Percentiles rank a stretch among this genome's conserved stretches.
Conservation (phyloP, 2,329 filamentous ascomycete species). For the Aspergillus viridinutans region DNA sequence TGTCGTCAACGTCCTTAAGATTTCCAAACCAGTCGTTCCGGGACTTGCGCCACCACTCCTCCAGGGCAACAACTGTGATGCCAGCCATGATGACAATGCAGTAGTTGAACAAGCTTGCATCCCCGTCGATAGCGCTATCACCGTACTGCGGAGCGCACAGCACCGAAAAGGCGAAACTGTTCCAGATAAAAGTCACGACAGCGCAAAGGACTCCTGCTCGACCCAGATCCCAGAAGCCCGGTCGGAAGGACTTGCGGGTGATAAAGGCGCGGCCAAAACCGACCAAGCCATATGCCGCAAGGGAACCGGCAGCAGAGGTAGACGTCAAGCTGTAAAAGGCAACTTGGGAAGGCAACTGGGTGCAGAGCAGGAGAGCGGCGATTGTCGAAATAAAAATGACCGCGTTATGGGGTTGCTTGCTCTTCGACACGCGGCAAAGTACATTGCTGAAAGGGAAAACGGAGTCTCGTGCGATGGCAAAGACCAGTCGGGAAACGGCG, state of each 20-base stretch:
- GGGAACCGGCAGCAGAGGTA: constrained; percentile 43
- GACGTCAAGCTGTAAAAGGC: constrained; percentile 48
- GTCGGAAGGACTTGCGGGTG: no score
- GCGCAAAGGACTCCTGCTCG: no score
- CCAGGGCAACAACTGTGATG: constrained; percentile 23
- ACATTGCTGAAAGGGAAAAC: constrained; percentile 53
- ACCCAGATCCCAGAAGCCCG: no score
- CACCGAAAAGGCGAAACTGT: constrained; percentile 14
- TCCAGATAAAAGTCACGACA: no score
- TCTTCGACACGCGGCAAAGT: no score
- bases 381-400: constrained; percentile 40
- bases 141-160: constrained; percentile 40
- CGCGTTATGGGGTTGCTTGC: no score
- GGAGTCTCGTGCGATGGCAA: constrained; percentile 55
- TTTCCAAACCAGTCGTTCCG: no score
- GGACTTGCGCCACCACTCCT: no score
- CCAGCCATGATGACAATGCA: constrained; percentile 44
- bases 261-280: no score
- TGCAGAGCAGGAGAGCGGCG: constrained; percentile 51
- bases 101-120: constrained; percentile 23
- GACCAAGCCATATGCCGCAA: constrained; percentile 45
- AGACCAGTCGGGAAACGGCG: constrained; percentile 53
- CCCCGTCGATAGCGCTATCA: neutral
- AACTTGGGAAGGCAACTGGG: constrained; percentile 48
- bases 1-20: no score